Base-by-base conservation (phyloP, 331 rosid species). In the Prunus yedoensis region DNA sequence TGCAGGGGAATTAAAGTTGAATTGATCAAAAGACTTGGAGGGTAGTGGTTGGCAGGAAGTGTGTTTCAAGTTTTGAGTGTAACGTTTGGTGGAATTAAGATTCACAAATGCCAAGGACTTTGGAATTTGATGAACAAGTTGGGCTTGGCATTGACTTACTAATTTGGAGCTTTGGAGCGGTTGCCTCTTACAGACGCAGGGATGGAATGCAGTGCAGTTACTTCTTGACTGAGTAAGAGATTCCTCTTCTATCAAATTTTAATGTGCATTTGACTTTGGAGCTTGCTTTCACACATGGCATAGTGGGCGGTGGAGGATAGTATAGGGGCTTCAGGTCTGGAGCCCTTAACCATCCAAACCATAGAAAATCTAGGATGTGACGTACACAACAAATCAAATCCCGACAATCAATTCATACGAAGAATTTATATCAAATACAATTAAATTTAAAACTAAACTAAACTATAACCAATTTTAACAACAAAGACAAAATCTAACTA, bases 21-120 rank as follows among this genome's bases (percentile, higher is more conserved):
- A 35, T n/a, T 60, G 58, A 60, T 73, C 27, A 74, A 54, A 14
- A 59, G 43, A 51, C 65, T 49, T 71, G 67, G 50, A 75, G 61
- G n/a, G 15, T 0, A 63, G 54, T 58, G 21, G n/a, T 64, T 73
- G 53, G 68, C 20, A 2, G 8, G 0, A 41, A 66, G 51, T 63
- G 27, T 25, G 28, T 10, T 32, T 25, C 1, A 18, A 27, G 56
- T 49, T 38, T 47, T 16, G 27, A 50, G 58, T 77, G 77, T 35
- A 54, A 62, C 75, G 60, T 50, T 20, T 30, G n/a, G 20, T 66
- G 4, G 56, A 18, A 9, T 65, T 11, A 17, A 23, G 49, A 71
- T 66, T 52, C 60, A 30, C 67, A 68, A 38, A 58, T 62, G 8
- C 68, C 47, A 32, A 7, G 64, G 45, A 62, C 45, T 32, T 28